Base-by-base conservation (phyloP, 129 eudicot species). In the Flaveria ramosissima region DNA sequence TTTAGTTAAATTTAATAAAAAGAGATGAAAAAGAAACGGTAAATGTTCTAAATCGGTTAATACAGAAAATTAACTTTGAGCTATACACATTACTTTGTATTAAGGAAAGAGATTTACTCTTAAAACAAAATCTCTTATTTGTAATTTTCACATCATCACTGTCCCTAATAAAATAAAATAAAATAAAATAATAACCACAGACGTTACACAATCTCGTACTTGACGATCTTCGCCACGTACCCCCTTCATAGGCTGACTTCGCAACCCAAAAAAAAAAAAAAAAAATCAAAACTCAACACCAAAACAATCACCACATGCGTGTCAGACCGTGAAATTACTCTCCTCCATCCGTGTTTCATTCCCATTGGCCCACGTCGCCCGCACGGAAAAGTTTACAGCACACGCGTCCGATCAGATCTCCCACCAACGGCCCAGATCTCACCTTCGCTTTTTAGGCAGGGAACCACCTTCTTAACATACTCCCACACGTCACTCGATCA, bases 401-500 rank as follows among this genome's bases (percentile, higher is more conserved):
- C 87, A 88, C 89, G 89, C 83, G 87, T 85, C 60, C 39, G 45
- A 7, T 71, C 23, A 53, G 39, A 46, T 60, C 36, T 68, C 13
- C 7, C 32, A 75, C 76, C 55, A 64, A 81, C 88, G 91, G 88
- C 80, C 42, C 70, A 46, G 86, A 84, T 87, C 60, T 1, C 32
- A 43, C 43, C 59, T 26, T 30, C 42, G 83, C 72, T 73, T 43
- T 75, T 77, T 83, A 79, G 84, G 89, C 82, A 51, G 80, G 77
- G 77, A 84, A 77, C 73, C 80, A 81, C 84, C 77, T 64, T 80
- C 84, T 0, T 74, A 80, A 80, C 71, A 80, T 80, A 80, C 76
- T 80, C 80, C 84, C 84, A 77, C 86, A 79, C 83, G 81, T 78
- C 84, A 83, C 81, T 74, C 67, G 83, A 72, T 71, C 77, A 50